Base-by-base conservation (phyloP, 805 yeast species). In the Debaryomyces prosopidis region DNA sequence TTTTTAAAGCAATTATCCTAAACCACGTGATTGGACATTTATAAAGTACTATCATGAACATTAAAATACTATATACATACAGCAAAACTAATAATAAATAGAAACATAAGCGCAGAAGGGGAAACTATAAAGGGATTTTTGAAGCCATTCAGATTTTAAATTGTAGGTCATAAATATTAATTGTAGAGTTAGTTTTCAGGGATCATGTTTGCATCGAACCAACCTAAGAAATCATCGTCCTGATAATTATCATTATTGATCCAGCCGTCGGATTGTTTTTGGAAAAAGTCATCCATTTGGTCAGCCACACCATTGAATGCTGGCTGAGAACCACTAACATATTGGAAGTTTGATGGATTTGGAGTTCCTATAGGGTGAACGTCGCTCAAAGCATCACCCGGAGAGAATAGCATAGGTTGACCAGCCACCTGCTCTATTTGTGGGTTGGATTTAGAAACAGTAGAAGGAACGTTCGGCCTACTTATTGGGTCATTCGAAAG, bases 181-280 rank as follows among this genome's bases (percentile, higher is more conserved):
- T 2, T 19, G 16, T 16, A 31, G 17, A 32, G 23, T 26, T 39
- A 43, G 10, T 37, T 44, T 32, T 57, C 59, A 16, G 58, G 59
- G 39, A 59, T 47, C 53, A 59, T 52, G 57, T 85, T 85, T 62
- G 83, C 82, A 60, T 89, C 96, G 71, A 91, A 87, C 96, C 96
- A 91, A 10, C 97, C 97, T 39, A 91, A 69, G 57, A 91, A 86
- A 60, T 91, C 97, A 59, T 91, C 97, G 42, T 83, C 88, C 27
- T 68, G 71, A 45, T 65, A 58, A 42, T 65, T 69, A 31, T 66
- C 63, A 44, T 82, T 84, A 58, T 88, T 90, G 60, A 84, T 77
- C 96, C 96, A 89, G 26, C 89, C 91, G 28, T 84, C 81, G 20
- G 90, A 86, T 54, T 87, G 94, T 62, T 85, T 89, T 60, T 85